Base-by-base conservation (phyloP, 2,329 filamentous ascomycete species). In the Colletotrichum tanaceti region DNA sequence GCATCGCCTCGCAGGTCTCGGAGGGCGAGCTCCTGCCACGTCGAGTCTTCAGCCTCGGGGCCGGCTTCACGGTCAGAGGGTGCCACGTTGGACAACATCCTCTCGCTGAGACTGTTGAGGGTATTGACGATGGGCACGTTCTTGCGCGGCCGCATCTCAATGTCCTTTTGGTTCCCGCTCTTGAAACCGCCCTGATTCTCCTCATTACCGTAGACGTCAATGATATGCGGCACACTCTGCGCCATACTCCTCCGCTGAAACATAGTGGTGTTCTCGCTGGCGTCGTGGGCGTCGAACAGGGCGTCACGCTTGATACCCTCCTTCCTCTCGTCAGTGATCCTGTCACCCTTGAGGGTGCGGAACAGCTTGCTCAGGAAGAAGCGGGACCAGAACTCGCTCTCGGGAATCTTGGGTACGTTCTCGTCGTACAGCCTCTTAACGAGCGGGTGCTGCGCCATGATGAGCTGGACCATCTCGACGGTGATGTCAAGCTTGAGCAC, bases 141-240 rank as follows among this genome's bases (percentile, higher is more conserved):
- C 53, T 87, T 82, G 13, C 89, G 86, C 2, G 94, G 93, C 41
- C 93, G 88, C 93, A 98, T 98, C 72, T 97, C 96, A 43, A 92
- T 82, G 76, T 98, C 94, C 63, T 95, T 93, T 60, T 91, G 86
- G 77, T 99, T 98, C 58, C 96, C 96, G 70, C 86, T 81, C 74
- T 87, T 90, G 75, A 91, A 88, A 61, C 94, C 93, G 73, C 94
- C 97, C 78, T 97, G 90, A 75, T 99, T 95, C 78, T 96, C 93
- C 80, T 98, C 96, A 75, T 99, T 99, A 38, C 91, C 96, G 76
- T 95, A 93, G 32, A 99, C 80, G 77, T 99, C 92, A 73, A 99
- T 94, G 72, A 97, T 94, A 74, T 94, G 90, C 0, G 96, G 94
- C 22, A 99, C 89, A 64, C 91, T 87, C 41, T 90, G 83, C 4